Evolutionary conservation across 345 rosid genomes (phyloP), one percentile per base, ranked within the genome.

Genomic region (Camelina hispida): DNA sequence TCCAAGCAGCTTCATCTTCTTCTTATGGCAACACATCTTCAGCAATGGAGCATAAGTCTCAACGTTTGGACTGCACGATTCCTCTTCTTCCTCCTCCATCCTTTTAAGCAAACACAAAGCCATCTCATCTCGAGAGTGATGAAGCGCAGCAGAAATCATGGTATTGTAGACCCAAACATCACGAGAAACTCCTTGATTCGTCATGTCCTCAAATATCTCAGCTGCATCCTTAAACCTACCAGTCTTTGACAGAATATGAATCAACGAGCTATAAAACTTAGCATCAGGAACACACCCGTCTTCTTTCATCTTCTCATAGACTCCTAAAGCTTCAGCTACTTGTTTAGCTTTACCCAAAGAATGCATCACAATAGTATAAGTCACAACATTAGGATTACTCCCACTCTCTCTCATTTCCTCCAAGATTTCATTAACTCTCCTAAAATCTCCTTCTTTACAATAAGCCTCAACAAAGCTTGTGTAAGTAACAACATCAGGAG

Each of bases 171-270:
- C 81, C 78, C 82, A 51, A 40, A 85, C 78, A 78, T 87, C 84
- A 0, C 78, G 87, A 40, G 28, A 14, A 68, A 94, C 81, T 60
- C 94, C 91, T 73, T 88, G 91, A 12, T 71, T 77, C 76, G 68
- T 71, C 97, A 94, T 93, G 73, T 94, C 97, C 73, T 83, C 85
- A 20, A 88, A 91, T 46, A 91, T 71, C 66, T 89, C 89, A 76
- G 81, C 70, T 4, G 93, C 94, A 34, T 88, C 91, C 61, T 82
- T 85, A 50, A 81, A 62, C 84, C 96, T 86, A 50, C 97, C 98
- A 12, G 88, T 84, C 71, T 83, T 84, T 13, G 87, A 78, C 62
- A 91, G 52, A 69, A 86, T 74, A 74, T 80, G 89, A 58, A 89
- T 86, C 78, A 89, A 55, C 2, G 98, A 91, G 23, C 83, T 82